Conservation (phyloP, 352 stramenopile species). For the Phytophthora uliginosa region DNA sequence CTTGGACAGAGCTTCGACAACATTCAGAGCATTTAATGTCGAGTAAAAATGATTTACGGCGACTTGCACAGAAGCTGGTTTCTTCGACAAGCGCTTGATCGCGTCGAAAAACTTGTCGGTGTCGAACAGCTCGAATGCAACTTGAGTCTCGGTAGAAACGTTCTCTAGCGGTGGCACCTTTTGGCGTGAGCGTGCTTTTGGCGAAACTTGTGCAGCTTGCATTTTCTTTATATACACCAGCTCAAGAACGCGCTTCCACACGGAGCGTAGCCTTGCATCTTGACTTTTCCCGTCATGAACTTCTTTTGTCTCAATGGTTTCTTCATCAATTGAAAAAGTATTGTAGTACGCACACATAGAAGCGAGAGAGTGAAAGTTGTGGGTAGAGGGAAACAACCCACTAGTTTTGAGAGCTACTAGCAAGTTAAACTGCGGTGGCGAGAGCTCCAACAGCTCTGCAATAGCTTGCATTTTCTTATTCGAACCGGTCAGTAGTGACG, state of each 20-base stretch:
- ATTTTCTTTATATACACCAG: conserved; percentile 72
- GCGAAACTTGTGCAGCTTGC: conserved; percentile 26
- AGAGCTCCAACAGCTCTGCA: conserved; percentile 54
- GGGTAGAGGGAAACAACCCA: conserved; percentile 50
- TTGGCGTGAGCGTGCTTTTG: conserved; percentile 11
- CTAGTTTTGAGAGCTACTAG: conserved; percentile 65
- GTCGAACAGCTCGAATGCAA: conserved; percentile 70
- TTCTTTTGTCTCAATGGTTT: conserved; percentile 43
- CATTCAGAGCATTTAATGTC: conserved; percentile 60
- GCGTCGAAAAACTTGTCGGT: conserved; percentile 64
- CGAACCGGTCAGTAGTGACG: conserved; percentile 38
- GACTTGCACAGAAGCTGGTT: conserved; percentile 59
- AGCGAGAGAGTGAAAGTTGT: conserved; percentile 60
- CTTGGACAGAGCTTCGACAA: conserved; percentile 70
- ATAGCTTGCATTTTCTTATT: conserved; percentile 66
- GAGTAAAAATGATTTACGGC: conserved; percentile 67
- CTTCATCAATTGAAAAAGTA: conserved; percentile 52
- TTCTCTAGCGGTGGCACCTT: conserved; percentile 11
- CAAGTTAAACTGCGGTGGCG: conserved; percentile 71
- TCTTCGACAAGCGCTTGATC: conserved; percentile 59
- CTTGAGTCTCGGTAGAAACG: not conserved
- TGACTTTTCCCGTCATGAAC: conserved; percentile 18
- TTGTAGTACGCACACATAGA: conserved; percentile 75
- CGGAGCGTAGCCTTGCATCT: conserved; percentile 39
- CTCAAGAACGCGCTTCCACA: conserved; percentile 69